Evolutionary conservation across 2,329 filamentous ascomycete species (phyloP), one percentile per base, ranked within the genome.

Genomic region (Colletotrichum lindemuthianum): DNA sequence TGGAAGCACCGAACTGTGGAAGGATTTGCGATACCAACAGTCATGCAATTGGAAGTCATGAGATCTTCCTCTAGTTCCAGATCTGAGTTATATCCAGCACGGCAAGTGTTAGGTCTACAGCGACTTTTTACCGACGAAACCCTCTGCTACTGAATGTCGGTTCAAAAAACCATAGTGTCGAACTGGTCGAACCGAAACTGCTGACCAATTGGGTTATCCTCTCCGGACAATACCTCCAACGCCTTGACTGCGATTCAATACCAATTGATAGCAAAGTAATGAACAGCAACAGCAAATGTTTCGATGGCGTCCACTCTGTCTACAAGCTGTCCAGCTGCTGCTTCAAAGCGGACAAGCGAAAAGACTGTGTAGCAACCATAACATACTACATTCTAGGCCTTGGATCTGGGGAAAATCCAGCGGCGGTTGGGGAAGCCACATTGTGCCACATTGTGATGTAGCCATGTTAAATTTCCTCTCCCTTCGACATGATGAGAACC

Each of bases 191-290:
- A 24, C 24, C 4, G 24, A 5, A 1, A 24, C 24, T 24, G 24
- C 72, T 16, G 69, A 79, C 78, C 77, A 0, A 79, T 70, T 0
- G 77, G 67, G 12, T 32, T 52, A 1, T 57, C 52, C 34, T 78
- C 76, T 13, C 72, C 72, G 0, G 72, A 72, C 1, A 81, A 59
- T 1, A 81, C 79, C 44, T 79, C 75, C 0, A 80, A 67, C 0
- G 75, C 77, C 51, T 80, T 81, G 3, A 71, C 69, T 0, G 78
- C 78, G 78, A 81, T 39, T 80, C 79, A 16, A 80, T 79, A 4
- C 78, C 76, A 0, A 75, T 78, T 0, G 74, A 75, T 8, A 80
- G 78, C 0, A 80, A 59, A 0, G 75, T 67, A 11, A 72, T 75
- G 1, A 76, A 78, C 4, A 54, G 41, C 6, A 52, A 11, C 5